Evolutionary conservation across 169 alveolate genomes (phyloP), one percentile per base, ranked within the genome.

Genomic region (Plasmodium sp.): DNA sequence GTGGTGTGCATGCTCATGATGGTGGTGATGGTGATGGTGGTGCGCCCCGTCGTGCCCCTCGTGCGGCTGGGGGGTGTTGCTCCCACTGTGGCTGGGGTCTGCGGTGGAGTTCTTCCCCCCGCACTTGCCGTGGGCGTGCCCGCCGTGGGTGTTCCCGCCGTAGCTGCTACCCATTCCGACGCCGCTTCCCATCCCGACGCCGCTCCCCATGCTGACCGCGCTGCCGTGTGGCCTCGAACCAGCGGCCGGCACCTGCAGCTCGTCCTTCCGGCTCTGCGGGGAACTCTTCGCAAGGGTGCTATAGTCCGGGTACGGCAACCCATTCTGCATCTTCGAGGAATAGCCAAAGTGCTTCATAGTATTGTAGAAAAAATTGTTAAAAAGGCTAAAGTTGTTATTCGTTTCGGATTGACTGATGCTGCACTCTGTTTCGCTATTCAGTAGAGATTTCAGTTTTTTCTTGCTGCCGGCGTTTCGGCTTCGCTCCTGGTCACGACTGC

Each of bases 351-450:
- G 92, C 39, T 56, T 81, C 3, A 92, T 73, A 39, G 95, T 73
- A 34, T 71, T 92, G 43, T 81, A 56, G 27, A 92, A 83, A 18
- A 92, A 92, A 71, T 92, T 92, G 56, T 92, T 81, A 74, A 92
- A 92, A n/a, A 92, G 41, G 75, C 83, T 81, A 67, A 92, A 92
- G 77, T 92, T 92, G 83, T 92, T 92, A 82, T 92, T 92, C 58
- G 95, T 92, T 79, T 92, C 95, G 5, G 95, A 92, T 31, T 92
- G 95, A 36, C 95, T 92, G 41, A 92, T 92, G 43, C 95, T 92
- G 74, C 83, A 92, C 62, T 92, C 95, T 5, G 95, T 92, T 74
- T 92, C 95, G 27, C 95, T 92, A 36, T 81, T 81, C 16, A 92
- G 48, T 4, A 73, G 9, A 0, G 95, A 92, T 22, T 92, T 92